Percentiles rank a stretch among this genome's conserved stretches.
Evolutionary conservation across 1,284 basidiomycete species (phyloP).

Genomic region (Mycena sp.): DNA sequence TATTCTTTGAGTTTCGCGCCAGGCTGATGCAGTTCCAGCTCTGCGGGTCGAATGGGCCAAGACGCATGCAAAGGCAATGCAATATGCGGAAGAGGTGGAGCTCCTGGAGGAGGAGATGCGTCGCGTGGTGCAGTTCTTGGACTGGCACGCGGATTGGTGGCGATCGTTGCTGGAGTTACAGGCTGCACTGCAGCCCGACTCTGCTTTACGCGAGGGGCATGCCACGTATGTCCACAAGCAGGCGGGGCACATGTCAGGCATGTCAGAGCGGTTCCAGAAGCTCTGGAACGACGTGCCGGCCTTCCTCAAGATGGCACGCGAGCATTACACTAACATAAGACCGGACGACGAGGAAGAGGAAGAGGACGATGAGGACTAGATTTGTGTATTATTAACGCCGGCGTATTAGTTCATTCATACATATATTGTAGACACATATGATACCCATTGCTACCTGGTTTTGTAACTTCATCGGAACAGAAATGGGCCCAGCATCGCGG

Average conservation of each 20-base stretch:
- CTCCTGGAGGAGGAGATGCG: conserved; percentile 11
- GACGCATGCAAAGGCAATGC: background rate
- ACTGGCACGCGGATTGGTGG: background rate
- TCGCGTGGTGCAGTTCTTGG: background rate
- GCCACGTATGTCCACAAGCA: background rate
- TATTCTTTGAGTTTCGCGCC: background rate
- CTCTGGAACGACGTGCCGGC: no score
- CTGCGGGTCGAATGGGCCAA: conserved; percentile 5
- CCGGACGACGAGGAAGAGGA: conserved; percentile 3
- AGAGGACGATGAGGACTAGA: no score
- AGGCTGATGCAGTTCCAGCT: background rate
- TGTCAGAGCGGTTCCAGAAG: no score
- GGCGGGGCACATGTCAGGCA: background rate
- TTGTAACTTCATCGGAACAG: no score
- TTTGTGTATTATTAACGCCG: no score
- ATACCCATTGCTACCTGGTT: no score
- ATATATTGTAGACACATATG: no score
- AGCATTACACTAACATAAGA: background rate
- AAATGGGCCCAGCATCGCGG: no score
- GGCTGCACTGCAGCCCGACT: background rate
- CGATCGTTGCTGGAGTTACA: background rate
- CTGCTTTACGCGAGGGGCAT: background rate
- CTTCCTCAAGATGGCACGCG: no score
- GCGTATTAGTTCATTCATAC: no score
- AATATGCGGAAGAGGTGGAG: conserved; percentile 3